Conservation (phyloP, 2,329 filamentous ascomycete genomes). For the Acrocalymma vagum region DNA sequence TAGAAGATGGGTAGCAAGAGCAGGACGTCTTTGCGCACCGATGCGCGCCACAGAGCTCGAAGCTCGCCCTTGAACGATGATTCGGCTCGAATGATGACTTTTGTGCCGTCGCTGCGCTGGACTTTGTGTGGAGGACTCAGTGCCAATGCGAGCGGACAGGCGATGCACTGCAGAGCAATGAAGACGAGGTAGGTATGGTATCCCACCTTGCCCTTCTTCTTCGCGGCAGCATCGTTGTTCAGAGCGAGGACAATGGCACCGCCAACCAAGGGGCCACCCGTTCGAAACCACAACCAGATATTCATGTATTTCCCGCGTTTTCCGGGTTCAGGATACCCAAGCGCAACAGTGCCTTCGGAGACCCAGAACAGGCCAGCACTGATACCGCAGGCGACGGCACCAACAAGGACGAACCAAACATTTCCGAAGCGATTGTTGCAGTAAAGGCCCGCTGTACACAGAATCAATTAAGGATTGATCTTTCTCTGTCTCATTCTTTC, state of each 20-base stretch:
- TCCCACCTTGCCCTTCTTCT: slow-evolving; percentile 42
- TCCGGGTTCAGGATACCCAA: slow-evolving; percentile 58
- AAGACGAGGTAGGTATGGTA: slow-evolving; percentile 54
- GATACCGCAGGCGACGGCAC: slow-evolving; percentile 58
- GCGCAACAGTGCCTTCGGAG: slow-evolving; percentile 58
- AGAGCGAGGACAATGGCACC: slow-evolving; percentile 57
- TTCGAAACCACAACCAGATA: slow-evolving; percentile 61
- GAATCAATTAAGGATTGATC: neutral
- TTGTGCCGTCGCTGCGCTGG: slow-evolving; percentile 51
- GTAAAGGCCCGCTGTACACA: slow-evolving; percentile 53
- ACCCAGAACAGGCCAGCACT: slow-evolving; percentile 62
- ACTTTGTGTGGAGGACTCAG: slow-evolving; percentile 53
- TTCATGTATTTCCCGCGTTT: slow-evolving; percentile 59
- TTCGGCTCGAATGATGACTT: slow-evolving; percentile 48
- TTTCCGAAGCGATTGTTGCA: slow-evolving; percentile 61
- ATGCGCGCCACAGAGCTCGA: slow-evolving; percentile 44
- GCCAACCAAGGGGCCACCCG: slow-evolving; percentile 58
- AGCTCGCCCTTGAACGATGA: slow-evolving; percentile 52
- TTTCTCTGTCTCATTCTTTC: neutral
- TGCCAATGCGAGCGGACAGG: slow-evolving; percentile 49
- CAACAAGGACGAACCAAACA: slow-evolving; percentile 61
- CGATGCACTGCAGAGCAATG: slow-evolving; percentile 50
- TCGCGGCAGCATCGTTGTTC: slow-evolving; percentile 46
- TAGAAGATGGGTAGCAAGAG: slow-evolving; percentile 55
- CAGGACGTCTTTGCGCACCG: slow-evolving; percentile 42